Percentiles rank a stretch among this genome's conserved stretches.
Evolutionary conservation across 371 early-diverging fungal species (phyloP).

Genomic region (Rhizopus delemar): DNA sequence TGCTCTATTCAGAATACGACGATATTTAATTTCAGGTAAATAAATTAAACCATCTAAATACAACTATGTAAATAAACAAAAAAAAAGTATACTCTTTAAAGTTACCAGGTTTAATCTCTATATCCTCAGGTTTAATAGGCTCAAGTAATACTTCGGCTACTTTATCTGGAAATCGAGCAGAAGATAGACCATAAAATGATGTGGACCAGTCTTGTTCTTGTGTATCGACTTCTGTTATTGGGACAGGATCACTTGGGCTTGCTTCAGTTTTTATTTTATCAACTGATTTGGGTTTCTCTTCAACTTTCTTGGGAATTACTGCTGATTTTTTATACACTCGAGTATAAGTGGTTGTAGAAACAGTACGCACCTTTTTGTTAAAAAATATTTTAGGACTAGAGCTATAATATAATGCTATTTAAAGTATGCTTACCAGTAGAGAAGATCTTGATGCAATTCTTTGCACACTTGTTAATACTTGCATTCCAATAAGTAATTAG

Average conservation of each 20-base stretch:
- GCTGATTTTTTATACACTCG: constrained; percentile 6
- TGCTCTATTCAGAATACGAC: constrained; percentile 89
- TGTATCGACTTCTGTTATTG: constrained; percentile 21
- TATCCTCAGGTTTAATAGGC: constrained; percentile 71
- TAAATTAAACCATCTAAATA: constrained; percentile 85
- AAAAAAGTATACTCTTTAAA: too few relatives aligned
- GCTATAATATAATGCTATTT: background rate
- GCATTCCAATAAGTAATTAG: background rate
- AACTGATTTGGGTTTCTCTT: background rate
- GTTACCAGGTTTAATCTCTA: constrained; percentile 91
- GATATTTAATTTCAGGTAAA: constrained; percentile 95
- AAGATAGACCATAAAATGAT: constrained; percentile 73
- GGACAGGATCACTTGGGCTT: background rate
- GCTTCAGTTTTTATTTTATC: background rate
- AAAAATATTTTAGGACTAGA: background rate
- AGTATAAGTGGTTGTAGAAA: constrained; percentile 17
- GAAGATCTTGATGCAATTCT: constrained; percentile 6
- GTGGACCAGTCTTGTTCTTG: constrained; percentile 64
- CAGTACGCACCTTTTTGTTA: constrained; percentile 8
- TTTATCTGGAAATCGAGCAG: constrained; percentile 71
- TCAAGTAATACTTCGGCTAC: constrained; percentile 74
- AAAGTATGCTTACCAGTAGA: background rate
- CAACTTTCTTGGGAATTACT: constrained; percentile 1
- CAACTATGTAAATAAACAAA: too few relatives aligned
- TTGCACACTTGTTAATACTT: constrained; percentile 11